A percentile compares a stretch with the other conserved stretches of the same genome.
Conservation (phyloP, 768 basidiomycete species). For the Megacollybia marginata region DNA sequence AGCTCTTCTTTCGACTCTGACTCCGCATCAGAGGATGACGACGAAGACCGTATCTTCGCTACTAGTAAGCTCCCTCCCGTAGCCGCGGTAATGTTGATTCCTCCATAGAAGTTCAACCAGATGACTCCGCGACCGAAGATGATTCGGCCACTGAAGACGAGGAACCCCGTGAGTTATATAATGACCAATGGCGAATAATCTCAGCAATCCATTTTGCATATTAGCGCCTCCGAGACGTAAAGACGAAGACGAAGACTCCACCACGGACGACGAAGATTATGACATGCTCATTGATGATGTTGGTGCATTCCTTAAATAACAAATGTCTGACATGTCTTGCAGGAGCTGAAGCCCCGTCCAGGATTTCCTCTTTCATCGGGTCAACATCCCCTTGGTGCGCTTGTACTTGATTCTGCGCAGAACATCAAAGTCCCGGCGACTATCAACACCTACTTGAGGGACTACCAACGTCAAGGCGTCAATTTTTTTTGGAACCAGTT, state of each 20-base stretch:
- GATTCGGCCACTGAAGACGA: neutral
- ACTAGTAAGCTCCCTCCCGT: too few species aligned
- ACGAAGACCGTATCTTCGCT: too few species aligned
- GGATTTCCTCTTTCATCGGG: conserved; percentile 40
- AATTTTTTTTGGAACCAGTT: conserved; percentile 76
- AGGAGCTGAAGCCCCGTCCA: conserved; percentile 44
- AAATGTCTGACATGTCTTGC: neutral
- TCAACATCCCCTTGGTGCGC: conserved; percentile 34
- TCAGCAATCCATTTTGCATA: neutral
- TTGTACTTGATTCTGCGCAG: conserved; percentile 41
- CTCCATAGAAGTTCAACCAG: too few species aligned
- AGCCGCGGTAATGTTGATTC: too few species aligned
- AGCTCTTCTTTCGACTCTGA: too few species aligned
- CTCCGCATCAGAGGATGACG: too few species aligned
- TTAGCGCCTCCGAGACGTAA: neutral
- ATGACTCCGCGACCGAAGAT: too few species aligned
- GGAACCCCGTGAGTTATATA: neutral
- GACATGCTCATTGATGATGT: neutral
- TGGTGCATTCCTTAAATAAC: conserved; percentile 3
- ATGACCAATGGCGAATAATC: neutral
- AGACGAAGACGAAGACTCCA: neutral
- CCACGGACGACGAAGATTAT: neutral
- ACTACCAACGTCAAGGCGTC: conserved; percentile 86
- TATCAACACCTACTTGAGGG: conserved; percentile 82
- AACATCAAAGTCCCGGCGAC: conserved; percentile 51